Evolutionary conservation across 2,329 filamentous ascomycete species (phyloP), one percentile per base, ranked within the genome.

Genomic region (Aureobasidium uvarum): DNA sequence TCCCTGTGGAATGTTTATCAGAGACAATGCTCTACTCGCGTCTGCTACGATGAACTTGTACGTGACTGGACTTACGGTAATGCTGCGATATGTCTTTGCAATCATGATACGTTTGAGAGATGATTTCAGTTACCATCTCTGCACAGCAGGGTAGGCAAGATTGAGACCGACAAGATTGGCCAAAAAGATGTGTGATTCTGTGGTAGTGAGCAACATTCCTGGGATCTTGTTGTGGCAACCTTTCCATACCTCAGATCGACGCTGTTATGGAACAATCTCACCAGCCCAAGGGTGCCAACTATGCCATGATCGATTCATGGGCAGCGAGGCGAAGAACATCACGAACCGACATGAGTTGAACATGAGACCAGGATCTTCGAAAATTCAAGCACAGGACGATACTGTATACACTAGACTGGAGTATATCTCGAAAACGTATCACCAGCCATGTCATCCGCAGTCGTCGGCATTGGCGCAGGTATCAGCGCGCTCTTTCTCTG

Each of bases 381-480:
- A 43, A 1, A 11, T 36, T 4, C 14, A 18, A 36, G 11, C 11
- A 48, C 8, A 48, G n/a, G 23, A 64, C 28, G 14, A 51, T 7
- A 38, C 14, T 5, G 28, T 25, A 28, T 39, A 41, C 20, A 18
- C 20, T 62, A 13, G 62, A 55, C 28, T 41, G 36, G 43, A 31
- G 41, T 60, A 36, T 23, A 46, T 23, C 16, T 28, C 28, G 7
- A n/a, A 18, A 59, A 38, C 48, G 45, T 38, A 50, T 60, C 31
- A 66, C 23, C n/a, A 38, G 51, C 13, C 23, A 60, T 66, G 39
- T 41, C 41, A 5, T 51, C 39, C 31, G 58, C 58, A 6, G 33
- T 55, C 28, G 56, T 73, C 8, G 72, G 69, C 10, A 68, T 74
- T 10, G 74, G 73, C 28, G 52, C 71, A 11, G 72, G 71, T 1